A percentile compares a stretch with the other conserved stretches of the same genome.
Evolutionary conservation across 2,329 filamentous ascomycete genomes (phyloP).

Genomic region (Hypomyces perniciosus): DNA sequence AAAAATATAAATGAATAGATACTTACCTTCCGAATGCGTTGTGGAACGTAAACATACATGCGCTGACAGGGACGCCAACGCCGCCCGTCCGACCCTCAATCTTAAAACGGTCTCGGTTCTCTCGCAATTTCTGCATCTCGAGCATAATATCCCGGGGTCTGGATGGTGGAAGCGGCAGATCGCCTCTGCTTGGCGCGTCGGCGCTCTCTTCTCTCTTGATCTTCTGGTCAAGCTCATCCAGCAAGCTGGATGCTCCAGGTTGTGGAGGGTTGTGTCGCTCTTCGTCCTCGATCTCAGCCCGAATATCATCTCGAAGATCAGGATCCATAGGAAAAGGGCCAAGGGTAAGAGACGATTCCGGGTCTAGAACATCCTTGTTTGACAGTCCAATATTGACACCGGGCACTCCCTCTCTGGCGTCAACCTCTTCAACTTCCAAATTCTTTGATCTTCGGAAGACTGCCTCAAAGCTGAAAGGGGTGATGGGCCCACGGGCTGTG

Average conservation of each 20-base stretch:
- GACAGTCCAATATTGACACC: conserved; percentile 56
- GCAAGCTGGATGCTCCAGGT: conserved; percentile 63
- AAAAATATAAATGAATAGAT: no score
- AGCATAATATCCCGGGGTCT: conserved; percentile 85
- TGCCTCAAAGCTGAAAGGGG: conserved; percentile 57
- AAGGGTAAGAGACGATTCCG: conserved; percentile 59
- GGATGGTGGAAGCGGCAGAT: conserved; percentile 82
- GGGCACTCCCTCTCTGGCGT: conserved; percentile 59
- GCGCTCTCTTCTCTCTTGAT: conserved; percentile 85
- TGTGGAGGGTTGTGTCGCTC: conserved; percentile 70
- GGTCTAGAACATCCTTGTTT: conserved; percentile 55
- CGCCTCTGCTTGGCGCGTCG: conserved; percentile 70
- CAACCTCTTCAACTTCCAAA: conserved; percentile 56
- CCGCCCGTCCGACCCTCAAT: conserved; percentile 82
- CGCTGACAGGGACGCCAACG: conserved; percentile 73
- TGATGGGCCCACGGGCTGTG: conserved; percentile 56
- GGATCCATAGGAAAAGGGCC: conserved; percentile 79
- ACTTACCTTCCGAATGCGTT: conserved; percentile 85
- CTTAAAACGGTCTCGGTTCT: conserved; percentile 85
- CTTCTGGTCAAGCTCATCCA: conserved; percentile 83
- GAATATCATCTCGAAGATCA: conserved; percentile 77
- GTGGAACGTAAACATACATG: conserved; percentile 98
- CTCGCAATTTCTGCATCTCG: conserved; percentile 89
- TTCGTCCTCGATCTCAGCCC: conserved; percentile 79
- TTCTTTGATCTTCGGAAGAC: conserved; percentile 53